A percentile compares a stretch with the other conserved stretches of the same genome.
Evolutionary conservation across 176 grass and related monocot species (phyloP).

Genomic region (Eragrostis nindensis): DNA sequence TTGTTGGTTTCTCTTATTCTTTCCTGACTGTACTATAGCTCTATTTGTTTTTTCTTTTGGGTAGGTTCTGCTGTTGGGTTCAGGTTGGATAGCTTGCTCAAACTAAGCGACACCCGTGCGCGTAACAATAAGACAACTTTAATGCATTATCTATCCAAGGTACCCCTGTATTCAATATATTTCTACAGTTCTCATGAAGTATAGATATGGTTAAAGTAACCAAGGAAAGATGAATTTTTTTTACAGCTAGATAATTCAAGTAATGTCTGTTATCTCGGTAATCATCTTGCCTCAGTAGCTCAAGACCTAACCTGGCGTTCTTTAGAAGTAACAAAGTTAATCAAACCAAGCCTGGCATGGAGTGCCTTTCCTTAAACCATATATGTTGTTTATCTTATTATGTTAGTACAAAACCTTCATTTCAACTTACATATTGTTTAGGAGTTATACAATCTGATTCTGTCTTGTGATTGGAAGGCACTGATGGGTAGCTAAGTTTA

Average conservation of each 20-base stretch:
- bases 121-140: constrained; percentile 98
- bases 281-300: constrained; percentile 3
- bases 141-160: constrained; percentile 99
- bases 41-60: constrained; percentile 30
- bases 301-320: background rate
- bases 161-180: constrained; percentile 36
- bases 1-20: constrained; percentile 21
- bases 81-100: constrained; percentile 98
- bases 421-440: constrained; percentile 7
- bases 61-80: constrained; percentile 99
- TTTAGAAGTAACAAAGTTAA: background rate
- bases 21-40: background rate
- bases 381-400: constrained; percentile 16
- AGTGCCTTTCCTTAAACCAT: constrained; percentile 17
- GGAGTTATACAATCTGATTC: background rate
- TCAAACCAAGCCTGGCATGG: constrained; percentile 1
- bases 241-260: constrained; percentile 3
- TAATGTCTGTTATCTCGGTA: background rate
- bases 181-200: background rate
- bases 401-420: background rate
- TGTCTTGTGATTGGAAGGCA: constrained; percentile 12
- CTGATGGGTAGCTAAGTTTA: background rate
- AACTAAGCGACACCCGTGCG: constrained; percentile 92
- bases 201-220: no score
- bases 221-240: constrained; percentile 11